Evolutionary conservation across 768 basidiomycete genomes (phyloP).

Genomic region (Royoungia palumana): DNA sequence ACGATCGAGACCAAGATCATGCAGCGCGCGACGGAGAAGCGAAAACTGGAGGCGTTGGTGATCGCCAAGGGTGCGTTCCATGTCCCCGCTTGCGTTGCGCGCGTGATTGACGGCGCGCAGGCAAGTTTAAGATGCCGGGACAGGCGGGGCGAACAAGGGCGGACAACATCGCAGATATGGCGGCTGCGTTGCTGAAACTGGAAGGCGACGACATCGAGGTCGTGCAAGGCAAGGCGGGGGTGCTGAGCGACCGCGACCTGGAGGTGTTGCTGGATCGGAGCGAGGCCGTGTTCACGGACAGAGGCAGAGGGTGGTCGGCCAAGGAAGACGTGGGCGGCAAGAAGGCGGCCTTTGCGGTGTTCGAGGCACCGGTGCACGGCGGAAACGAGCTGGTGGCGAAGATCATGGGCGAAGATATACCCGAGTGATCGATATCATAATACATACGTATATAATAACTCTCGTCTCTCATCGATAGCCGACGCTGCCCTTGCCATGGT

Average conservation of each 20-base stretch:
- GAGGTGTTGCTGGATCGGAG: conserved; percentile 77
- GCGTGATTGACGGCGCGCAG: conserved; percentile 30
- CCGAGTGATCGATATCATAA: conserved; percentile 8
- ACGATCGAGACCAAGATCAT: conserved; percentile 93
- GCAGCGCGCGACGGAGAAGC: conserved; percentile 80
- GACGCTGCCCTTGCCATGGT: too few species aligned
- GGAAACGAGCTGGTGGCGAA: conserved; percentile 68
- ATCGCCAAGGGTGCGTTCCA: conserved; percentile 74
- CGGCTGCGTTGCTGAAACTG: conserved; percentile 68
- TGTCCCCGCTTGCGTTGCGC: background rate
- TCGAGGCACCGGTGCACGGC: conserved; percentile 58
- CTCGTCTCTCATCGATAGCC: background rate
- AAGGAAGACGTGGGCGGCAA: conserved; percentile 18
- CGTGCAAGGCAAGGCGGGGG: conserved; percentile 66
- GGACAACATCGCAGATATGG: conserved; percentile 77
- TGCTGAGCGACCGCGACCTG: conserved; percentile 81
- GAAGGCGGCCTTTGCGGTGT: conserved; percentile 74
- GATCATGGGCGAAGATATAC: conserved; percentile 51
- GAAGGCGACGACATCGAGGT: conserved; percentile 91
- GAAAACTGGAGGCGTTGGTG: conserved; percentile 90
- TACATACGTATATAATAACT: background rate
- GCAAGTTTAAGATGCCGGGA: conserved; percentile 80
- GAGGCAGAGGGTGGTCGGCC: conserved; percentile 74
- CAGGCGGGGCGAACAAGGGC: conserved; percentile 49
- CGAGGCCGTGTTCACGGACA: conserved; percentile 65